Conservation (phyloP, 768 basidiomycete species). For the Pseudohyphozyma bogoriensis region DNA sequence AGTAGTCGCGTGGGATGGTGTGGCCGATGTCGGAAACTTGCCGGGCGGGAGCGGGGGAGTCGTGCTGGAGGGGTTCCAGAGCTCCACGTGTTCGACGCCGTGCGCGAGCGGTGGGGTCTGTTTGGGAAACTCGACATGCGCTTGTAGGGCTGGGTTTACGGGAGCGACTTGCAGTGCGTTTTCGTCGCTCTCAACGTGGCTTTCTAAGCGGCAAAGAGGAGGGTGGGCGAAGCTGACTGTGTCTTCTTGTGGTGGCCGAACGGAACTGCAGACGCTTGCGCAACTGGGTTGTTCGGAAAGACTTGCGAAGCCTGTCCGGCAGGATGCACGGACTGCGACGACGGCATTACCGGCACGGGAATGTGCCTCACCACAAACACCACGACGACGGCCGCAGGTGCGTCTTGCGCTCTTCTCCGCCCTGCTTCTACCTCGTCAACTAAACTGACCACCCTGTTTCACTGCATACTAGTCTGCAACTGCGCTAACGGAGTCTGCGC, state of each 20-base stretch:
- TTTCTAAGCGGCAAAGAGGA: too few relatives aligned
- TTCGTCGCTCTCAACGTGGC: neutral
- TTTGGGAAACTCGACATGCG: slow-evolving; percentile 57
- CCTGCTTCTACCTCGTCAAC: neutral
- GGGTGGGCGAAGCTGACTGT: too few relatives aligned
- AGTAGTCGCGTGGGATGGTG: slow-evolving; percentile 64
- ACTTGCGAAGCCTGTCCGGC: slow-evolving; percentile 59
- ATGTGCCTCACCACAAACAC: slow-evolving; percentile 50
- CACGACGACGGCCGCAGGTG: slow-evolving; percentile 37
- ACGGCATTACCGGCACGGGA: slow-evolving; percentile 68
- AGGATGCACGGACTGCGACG: slow-evolving; percentile 61
- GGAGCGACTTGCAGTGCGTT: slow-evolving; percentile 54
- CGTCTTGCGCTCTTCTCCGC: neutral
- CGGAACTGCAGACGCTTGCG: slow-evolving; percentile 50
- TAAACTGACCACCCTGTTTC: slow-evolving; percentile 39
- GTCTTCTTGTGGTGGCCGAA: neutral
- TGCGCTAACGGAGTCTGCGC: slow-evolving; percentile 73
- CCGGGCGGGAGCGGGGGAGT: slow-evolving; percentile 47
- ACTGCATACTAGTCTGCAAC: slow-evolving; percentile 53
- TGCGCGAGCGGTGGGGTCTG: slow-evolving; percentile 68
- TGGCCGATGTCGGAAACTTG: slow-evolving; percentile 64
- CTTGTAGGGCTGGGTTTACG: slow-evolving; percentile 62
- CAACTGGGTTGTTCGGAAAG: slow-evolving; percentile 63
- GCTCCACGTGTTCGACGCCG: slow-evolving; percentile 60
- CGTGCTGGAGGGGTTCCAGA: slow-evolving; percentile 61